Base-by-base conservation (phyloP, 1,284 basidiomycete species). In the Rhodotorula sp. region DNA sequence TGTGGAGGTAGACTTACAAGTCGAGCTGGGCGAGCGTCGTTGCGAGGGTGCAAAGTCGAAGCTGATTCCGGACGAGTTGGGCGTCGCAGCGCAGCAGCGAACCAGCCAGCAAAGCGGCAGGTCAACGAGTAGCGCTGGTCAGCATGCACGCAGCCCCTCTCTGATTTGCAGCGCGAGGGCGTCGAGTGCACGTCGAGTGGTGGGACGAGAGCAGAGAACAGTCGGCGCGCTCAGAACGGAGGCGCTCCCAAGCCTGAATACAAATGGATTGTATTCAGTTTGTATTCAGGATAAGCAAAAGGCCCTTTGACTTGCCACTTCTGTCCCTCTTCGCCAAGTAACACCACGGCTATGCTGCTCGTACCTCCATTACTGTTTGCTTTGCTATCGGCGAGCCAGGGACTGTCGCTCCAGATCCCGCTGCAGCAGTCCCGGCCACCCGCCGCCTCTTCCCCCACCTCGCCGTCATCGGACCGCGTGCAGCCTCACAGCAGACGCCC, bases 401-500 rank as follows among this genome's bases (percentile, higher is more conserved):
- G 38, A 2, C 2, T 26, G 59, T 69, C 64, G n/a, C 71, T 67
- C 48, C 76, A 70, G 62, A 70, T 77, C 67, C 70, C 70, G 31
- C 64, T 64, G 34, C 57, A 5, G 1, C 60, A 34, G 34, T 34
- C 5, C 34, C 34, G 34, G 48, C 52, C 34, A 26, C 50, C 61
- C 54, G 65, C 14, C 49, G 59, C 68, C n/a, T 60, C 34, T 65
- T 43, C 38, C 64, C 38, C 63, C 54, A 54, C 66, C 62, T 63
- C 43, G 52, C 62, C 62, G 52, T 47, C 50, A 63, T 56, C 54
- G 14, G 31, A 34, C 12, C 18, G 23, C 18, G 3, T 19, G 6
- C 19, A 47, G 16, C 60, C 49, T n/a, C 31, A 52, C 23, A 31
- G 47, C 23, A 19, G 54, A 19, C 31, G 31, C n/a, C 15, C 28